phyloP scores from a whole-genome alignment of 768 basidiomycete genomes.

The Suillus bovinus region DNA sequence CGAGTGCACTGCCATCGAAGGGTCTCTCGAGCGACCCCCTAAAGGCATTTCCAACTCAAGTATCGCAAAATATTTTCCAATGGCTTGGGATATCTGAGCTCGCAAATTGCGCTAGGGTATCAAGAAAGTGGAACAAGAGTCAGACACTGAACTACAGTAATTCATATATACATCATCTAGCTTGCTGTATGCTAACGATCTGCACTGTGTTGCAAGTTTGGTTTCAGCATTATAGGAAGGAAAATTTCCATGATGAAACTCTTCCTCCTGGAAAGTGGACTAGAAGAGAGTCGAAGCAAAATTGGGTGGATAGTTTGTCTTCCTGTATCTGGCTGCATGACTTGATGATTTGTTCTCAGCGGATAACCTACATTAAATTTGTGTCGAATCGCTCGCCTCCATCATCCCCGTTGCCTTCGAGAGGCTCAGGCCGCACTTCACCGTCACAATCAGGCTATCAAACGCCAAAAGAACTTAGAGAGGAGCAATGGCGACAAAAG shows the following conservation, averaged over 20 bases:
- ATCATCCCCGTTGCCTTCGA: conserved; percentile 36
- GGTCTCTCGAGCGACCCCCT: conserved; percentile 54
- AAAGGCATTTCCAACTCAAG: conserved; percentile 72
- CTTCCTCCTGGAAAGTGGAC: conserved; percentile 88
- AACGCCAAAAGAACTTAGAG: conserved; percentile 76
- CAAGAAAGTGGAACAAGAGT: conserved; percentile 84
- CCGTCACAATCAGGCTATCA: conserved; percentile 62
- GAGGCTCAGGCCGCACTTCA: conserved; percentile 50
- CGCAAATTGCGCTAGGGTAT: conserved; percentile 77
- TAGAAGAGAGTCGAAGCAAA: conserved; percentile 90
- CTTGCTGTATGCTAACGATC: background rate
- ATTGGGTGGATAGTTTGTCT: conserved; percentile 59
- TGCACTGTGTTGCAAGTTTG: conserved; percentile 58
- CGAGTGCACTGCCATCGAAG: conserved; percentile 23
- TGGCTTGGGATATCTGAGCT: conserved; percentile 63
- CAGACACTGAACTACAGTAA: conserved; percentile 90
- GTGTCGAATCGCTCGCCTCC: conserved; percentile 41
- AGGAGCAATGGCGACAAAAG: conserved; percentile 69
- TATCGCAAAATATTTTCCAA: conserved; percentile 78
- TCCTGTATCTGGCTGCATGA: conserved; percentile 7
- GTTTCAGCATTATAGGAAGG: conserved; percentile 90
- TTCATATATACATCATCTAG: conserved; percentile 14
- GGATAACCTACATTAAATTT: conserved; percentile 46
- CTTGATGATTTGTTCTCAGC: conserved; percentile 38
- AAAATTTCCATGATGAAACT: conserved; percentile 80